These are phyloP conservation scores for Komagataella phaffii DNA, from an alignment of 805 yeast genomes.

Conservation along the genomic window DNA sequence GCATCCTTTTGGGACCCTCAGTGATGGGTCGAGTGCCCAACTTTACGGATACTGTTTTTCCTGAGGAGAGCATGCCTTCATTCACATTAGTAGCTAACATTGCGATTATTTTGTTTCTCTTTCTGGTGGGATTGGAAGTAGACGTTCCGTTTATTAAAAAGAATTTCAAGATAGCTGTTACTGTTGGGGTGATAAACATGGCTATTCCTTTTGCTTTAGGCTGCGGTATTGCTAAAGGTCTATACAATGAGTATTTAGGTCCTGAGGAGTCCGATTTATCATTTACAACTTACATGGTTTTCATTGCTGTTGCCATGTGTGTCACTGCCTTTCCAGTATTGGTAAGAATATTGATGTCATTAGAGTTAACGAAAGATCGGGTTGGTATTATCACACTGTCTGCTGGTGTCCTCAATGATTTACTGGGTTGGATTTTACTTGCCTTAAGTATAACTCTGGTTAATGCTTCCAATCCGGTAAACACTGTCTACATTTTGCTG, in stretches of 20 bases:
- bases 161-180: constrained; percentile 44
- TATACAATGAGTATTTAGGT: constrained; percentile 38
- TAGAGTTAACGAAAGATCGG: constrained; percentile 54
- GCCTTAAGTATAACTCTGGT: constrained; percentile 71
- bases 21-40: constrained; percentile 61
- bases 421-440: constrained; percentile 69
- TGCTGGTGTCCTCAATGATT: constrained; percentile 73
- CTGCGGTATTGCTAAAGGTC: constrained; percentile 54
- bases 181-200: constrained; percentile 62
- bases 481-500: constrained; percentile 54
- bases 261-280: constrained; percentile 21
- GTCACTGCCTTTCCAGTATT: constrained; percentile 81
- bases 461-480: constrained; percentile 54
- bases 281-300: constrained; percentile 67
- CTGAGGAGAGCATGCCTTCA: constrained; percentile 46
- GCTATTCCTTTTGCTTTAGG: constrained; percentile 75
- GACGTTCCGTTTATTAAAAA: constrained; percentile 52
- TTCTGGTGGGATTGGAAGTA: constrained; percentile 70
- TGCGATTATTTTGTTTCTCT: constrained; percentile 63
- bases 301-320: constrained; percentile 73
- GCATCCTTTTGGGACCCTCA: constrained; percentile 64
- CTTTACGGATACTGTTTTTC: constrained; percentile 54
- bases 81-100: constrained; percentile 57
- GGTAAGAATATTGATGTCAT: constrained; percentile 65
- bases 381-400: constrained; percentile 67